These are phyloP conservation scores for Piper longum DNA, from an alignment of 164 flowering plant species.

Conservation along the genomic window DNA sequence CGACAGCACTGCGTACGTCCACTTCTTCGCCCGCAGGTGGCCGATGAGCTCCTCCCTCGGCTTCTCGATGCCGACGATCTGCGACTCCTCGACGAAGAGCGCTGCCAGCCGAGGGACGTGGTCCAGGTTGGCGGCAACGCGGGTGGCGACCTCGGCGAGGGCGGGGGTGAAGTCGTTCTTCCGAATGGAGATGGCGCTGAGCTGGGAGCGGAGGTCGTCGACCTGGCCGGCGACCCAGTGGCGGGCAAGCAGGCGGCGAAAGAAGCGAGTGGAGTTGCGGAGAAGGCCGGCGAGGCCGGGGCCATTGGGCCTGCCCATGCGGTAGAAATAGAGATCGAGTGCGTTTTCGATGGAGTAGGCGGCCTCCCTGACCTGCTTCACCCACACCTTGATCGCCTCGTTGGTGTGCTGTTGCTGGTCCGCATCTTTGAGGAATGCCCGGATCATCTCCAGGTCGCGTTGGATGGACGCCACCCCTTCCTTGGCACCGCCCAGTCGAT, in stretches of 20 bases:
- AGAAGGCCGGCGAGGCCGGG: background rate
- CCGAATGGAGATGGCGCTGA: conserved; percentile 1
- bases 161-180: background rate
- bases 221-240: conserved; percentile 20
- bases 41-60: conserved; percentile 17
- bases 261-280: conserved; percentile 6
- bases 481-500: background rate
- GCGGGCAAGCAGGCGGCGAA: conserved; percentile 8
- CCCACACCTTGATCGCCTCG: background rate
- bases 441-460: background rate
- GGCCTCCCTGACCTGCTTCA: background rate
- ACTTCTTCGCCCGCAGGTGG: conserved; percentile 14
- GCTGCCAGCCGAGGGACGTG: background rate
- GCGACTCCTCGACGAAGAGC: background rate
- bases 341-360: conserved; percentile 1
- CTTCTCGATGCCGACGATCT: background rate
- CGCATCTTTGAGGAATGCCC: background rate
- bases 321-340: background rate
- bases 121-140: too few relatives aligned
- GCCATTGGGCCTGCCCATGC: background rate
- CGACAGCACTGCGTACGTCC: background rate
- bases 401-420: background rate
- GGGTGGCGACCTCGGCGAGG: background rate
- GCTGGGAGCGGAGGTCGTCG: conserved; percentile 18
- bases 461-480: background rate